Evolutionary conservation across 148 eudicot species (phyloP).

Genomic region (Polygonum aviculare): DNA sequence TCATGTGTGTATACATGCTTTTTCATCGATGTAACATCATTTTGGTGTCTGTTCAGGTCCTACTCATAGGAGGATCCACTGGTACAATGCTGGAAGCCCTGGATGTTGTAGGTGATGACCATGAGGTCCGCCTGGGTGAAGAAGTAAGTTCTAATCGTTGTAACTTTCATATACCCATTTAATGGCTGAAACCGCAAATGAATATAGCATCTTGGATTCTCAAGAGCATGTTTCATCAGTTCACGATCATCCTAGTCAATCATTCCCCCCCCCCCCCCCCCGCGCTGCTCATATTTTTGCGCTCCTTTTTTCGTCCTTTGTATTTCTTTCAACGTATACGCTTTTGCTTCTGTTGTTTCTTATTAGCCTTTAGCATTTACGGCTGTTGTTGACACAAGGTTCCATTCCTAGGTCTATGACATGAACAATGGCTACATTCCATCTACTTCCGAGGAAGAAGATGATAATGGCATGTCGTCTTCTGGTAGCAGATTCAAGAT

Average conservation of each 20-base stretch:
- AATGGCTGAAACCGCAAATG: background rate
- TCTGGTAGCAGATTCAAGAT: slow-evolving; percentile 76
- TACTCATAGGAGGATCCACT: slow-evolving; percentile 96
- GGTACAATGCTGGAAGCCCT: slow-evolving; percentile 98
- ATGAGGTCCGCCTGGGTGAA: slow-evolving; percentile 48
- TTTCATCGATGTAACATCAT: slow-evolving; percentile 3
- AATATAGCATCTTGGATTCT: background rate
- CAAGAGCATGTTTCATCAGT: background rate
- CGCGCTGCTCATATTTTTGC: background rate
- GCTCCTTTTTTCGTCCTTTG: background rate
- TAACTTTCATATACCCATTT: background rate
- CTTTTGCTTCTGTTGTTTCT: slow-evolving; percentile 10
- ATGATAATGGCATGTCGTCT: slow-evolving; percentile 29
- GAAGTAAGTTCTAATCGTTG: slow-evolving; percentile 51
- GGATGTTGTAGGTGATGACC: slow-evolving; percentile 75
- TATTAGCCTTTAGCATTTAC: background rate
- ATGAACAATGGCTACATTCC: slow-evolving; percentile 61
- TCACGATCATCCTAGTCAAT: background rate
- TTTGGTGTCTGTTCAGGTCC: slow-evolving; percentile 46
- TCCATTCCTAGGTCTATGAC: slow-evolving; percentile 41
- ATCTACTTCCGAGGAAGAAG: slow-evolving; percentile 61
- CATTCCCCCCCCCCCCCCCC: background rate
- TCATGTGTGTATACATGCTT: background rate
- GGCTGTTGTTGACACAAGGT: background rate
- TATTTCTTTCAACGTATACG: background rate